Percentiles rank a stretch among this genome's conserved stretches.
Conservation (phyloP, 176 grass and related monocot genomes). For the Paspalum vaginatum region DNA sequence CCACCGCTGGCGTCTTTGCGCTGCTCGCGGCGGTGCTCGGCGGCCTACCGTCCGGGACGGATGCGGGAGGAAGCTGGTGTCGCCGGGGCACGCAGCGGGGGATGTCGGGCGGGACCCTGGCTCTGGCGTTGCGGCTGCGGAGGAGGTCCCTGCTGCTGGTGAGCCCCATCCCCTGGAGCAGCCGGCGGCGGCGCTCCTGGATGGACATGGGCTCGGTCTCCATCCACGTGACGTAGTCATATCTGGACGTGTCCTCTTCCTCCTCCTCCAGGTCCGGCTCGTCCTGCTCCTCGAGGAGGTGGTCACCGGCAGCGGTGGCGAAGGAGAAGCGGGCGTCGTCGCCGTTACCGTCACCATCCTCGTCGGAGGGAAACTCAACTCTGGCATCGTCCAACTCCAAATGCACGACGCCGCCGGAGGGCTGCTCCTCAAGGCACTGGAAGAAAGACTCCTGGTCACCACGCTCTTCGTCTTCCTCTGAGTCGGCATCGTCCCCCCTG, state of each 20-base stretch:
- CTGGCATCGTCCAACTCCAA: conserved; percentile 3
- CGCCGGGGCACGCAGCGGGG: conserved; percentile 7
- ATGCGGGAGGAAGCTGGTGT: neutral
- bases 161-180: conserved; percentile 71
- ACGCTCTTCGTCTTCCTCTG: neutral
- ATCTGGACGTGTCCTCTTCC: conserved; percentile 47
- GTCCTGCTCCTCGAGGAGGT: conserved; percentile 44
- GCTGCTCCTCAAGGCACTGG: conserved; percentile 57
- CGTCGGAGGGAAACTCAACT: conserved; percentile 44
- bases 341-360: conserved; percentile 34
- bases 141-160: conserved; percentile 53
- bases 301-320: conserved; percentile 14
- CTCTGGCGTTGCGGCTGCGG: conserved; percentile 47
- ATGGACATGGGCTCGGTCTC: conserved; percentile 61
- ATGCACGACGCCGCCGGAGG: conserved; percentile 26
- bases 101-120: conserved; percentile 11
- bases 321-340: conserved; percentile 49
- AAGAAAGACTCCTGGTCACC: conserved; percentile 45
- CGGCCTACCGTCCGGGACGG: neutral
- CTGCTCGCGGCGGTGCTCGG: neutral
- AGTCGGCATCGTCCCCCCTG: neutral
- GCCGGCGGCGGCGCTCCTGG: conserved; percentile 57
- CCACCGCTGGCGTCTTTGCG: neutral
- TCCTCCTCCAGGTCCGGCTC: conserved; percentile 47
- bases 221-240: conserved; percentile 74